Percentiles rank a stretch among this genome's conserved stretches.
These are phyloP conservation scores for Aspergillus hortae DNA, from an alignment of 2,329 filamentous ascomycete genomes.

Conservation along the genomic window DNA sequence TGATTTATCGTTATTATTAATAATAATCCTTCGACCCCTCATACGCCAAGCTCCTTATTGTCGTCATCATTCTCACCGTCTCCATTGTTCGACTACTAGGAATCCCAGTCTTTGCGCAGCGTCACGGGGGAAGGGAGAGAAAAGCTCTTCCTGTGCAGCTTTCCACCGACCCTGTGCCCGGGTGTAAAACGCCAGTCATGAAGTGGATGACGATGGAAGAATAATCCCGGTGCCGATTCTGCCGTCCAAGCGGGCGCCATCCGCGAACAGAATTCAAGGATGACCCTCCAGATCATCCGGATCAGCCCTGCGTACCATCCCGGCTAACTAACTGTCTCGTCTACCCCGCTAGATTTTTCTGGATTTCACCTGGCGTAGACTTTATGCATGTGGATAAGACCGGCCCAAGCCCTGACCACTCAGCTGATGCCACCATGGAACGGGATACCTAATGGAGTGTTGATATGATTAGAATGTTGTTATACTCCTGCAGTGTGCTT, in stretches of 20 bases:
- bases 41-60: neutral
- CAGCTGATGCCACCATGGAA: slow-evolving; percentile 3
- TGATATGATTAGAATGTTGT: neutral
- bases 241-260: slow-evolving; percentile 2
- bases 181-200: neutral
- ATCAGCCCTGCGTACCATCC: slow-evolving; percentile 8
- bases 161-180: neutral
- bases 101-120: no score
- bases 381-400: slow-evolving; percentile 6
- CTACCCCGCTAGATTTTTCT: slow-evolving; percentile 19
- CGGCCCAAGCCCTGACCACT: neutral
- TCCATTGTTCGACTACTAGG: no score
- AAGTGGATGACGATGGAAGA: neutral
- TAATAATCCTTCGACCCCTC: neutral
- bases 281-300: slow-evolving; percentile 6
- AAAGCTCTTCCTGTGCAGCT: neutral
- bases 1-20: no score
- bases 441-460: neutral
- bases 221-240: slow-evolving; percentile 9
- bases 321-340: slow-evolving; percentile 2
- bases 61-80: neutral
- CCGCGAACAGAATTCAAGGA: slow-evolving; percentile 13
- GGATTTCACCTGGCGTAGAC: slow-evolving; percentile 13
- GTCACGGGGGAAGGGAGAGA: no score
- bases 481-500: neutral